Conservation (phyloP, 305 asterid genomes). For the Salvia sclarea region DNA sequence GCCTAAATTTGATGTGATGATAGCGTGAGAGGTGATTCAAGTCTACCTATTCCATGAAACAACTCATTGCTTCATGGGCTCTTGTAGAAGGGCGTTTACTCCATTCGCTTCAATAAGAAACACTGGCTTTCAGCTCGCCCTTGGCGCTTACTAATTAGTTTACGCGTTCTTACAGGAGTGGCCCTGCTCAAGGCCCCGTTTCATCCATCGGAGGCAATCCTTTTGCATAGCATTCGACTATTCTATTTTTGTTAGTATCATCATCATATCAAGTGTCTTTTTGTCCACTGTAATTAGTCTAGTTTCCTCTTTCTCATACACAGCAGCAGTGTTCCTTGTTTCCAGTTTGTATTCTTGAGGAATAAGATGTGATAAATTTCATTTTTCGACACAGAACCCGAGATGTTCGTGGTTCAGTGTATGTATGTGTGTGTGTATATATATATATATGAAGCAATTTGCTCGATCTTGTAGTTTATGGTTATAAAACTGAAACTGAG, state of each 20-base stretch:
- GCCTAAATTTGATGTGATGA: too few relatives aligned
- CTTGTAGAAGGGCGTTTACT: too few relatives aligned
- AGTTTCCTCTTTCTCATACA: background rate
- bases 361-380: slow-evolving; percentile 9
- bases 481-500: slow-evolving; percentile 27
- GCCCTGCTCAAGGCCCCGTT: slow-evolving; percentile 57
- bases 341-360: slow-evolving; percentile 10
- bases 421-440: background rate
- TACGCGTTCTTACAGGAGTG: slow-evolving; percentile 50
- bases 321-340: slow-evolving; percentile 5
- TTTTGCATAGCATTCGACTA: slow-evolving; percentile 46
- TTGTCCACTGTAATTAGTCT: slow-evolving; percentile 7
- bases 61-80: background rate
- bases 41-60: too few relatives aligned
- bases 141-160: background rate
- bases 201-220: slow-evolving; percentile 76
- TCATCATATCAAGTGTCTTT: background rate
- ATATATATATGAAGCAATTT: background rate
- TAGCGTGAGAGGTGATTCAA: too few relatives aligned
- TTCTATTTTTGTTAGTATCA: background rate
- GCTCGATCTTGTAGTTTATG: background rate
- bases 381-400: background rate
- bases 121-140: too few relatives aligned
- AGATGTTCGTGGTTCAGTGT: background rate
- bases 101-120: too few relatives aligned